Evolutionary conservation across 495 filamentous ascomycete species (phyloP).

Genomic region (Aspergillus funiculosus): DNA sequence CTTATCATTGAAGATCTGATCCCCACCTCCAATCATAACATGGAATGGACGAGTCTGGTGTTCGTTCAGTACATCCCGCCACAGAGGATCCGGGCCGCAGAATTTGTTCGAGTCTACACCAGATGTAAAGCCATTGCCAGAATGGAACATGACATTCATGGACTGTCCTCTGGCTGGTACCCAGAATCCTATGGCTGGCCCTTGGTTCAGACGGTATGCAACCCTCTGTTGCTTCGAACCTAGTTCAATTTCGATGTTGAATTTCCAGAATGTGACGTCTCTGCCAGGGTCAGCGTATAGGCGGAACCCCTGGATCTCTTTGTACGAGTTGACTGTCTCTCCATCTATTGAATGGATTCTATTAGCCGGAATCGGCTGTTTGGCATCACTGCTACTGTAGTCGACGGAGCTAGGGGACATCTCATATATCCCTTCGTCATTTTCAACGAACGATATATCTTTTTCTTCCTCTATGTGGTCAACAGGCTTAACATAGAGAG

Average conservation of each 20-base stretch:
- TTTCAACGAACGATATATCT: constrained; percentile 70
- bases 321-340: constrained; percentile 67
- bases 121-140: constrained; percentile 90
- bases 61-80: constrained; percentile 89
- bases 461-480: constrained; percentile 66
- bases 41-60: constrained; percentile 93
- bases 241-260: constrained; percentile 89
- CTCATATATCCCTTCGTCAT: constrained; percentile 78
- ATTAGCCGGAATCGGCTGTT: constrained; percentile 39
- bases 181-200: constrained; percentile 89
- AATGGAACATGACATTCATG: constrained; percentile 99
- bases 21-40: constrained; percentile 96
- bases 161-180: constrained; percentile 77
- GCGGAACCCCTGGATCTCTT: constrained; percentile 72
- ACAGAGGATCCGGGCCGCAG: constrained; percentile 90
- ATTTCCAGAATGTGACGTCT: constrained; percentile 93
- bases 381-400: constrained; percentile 32
- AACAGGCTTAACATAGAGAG: constrained; percentile 78
- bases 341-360: constrained; percentile 52
- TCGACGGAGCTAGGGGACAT: constrained; percentile 41
- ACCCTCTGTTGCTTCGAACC: constrained; percentile 69
- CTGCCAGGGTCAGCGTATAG: constrained; percentile 78
- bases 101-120: constrained; percentile 71
- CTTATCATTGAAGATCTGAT: constrained; percentile 93
- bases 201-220: constrained; percentile 91